Base-by-base conservation (phyloP, 73 alveolate species). In the Paramecium pentaurelia region DNA sequence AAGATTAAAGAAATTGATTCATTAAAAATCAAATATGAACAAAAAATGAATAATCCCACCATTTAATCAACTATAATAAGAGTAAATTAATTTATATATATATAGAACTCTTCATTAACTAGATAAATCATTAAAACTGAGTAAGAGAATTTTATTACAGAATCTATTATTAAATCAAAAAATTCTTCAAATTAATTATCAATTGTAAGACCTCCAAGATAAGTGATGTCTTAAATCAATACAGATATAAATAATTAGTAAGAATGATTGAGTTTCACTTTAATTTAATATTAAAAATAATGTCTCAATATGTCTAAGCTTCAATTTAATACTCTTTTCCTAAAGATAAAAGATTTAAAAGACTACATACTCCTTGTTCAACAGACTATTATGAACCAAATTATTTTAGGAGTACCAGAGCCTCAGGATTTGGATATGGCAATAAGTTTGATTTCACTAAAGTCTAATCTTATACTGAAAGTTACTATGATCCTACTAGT, bases 401-500 rank as follows among this genome's bases (percentile, higher is more conserved):
- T 22, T 73, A 30, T 22, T 37, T 37, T 73, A 20, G 47, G 14
- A 37, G 38, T 73, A 73, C 87, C 12, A 14, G 87, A 36, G 58
- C 87, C 4, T 22, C 87, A n/a, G 60, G 60, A 37, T 73, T 73
- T 11, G 87, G 87, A 38, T 73, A 37, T 36, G 87, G 87, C 18
- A 73, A 12, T 38, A 34, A 40, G 14, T 73, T 37, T 44, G 87
- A 73, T 40, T 73, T 73, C 64, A 73, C 87, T 12, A 73, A 73
- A 73, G 22, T 37, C 3, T 11, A 73, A 16, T 0, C 37, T 40
- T 73, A 37, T 44, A 37, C 87, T 22, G 58, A 34, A 37, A 36
- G 49, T 9, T 73, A 73, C 60, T 73, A 73, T 38, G 42, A 34
- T 37, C 36, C 60, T 4, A 40, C 16, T 5, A 37, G 60, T 22